Percentiles rank a stretch among this genome's conserved stretches.
These are phyloP conservation scores for Meira nashicola DNA, from an alignment of 1,284 basidiomycete genomes.

Conservation along the genomic window DNA sequence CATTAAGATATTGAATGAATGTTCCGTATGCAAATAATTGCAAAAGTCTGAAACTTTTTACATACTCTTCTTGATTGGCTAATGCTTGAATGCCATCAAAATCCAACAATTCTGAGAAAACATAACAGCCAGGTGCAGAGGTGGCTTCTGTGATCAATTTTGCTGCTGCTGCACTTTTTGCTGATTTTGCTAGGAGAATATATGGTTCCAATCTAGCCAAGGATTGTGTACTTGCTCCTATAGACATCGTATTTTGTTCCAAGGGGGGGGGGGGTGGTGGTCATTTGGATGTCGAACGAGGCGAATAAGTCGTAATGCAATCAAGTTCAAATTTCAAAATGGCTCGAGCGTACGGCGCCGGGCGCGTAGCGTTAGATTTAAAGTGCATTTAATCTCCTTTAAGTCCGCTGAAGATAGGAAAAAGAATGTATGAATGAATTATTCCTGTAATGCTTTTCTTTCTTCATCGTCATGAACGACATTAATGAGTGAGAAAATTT, in stretches of 20 bases:
- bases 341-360: conserved; percentile 1
- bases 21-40: conserved; percentile 85
- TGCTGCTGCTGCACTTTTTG: conserved; percentile 83
- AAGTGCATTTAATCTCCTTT: too few species aligned
- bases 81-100: conserved; percentile 71
- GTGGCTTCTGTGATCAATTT: conserved; percentile 81
- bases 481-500: not conserved
- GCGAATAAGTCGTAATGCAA: not conserved
- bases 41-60: conserved; percentile 53
- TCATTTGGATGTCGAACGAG: not conserved
- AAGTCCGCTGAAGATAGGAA: not conserved
- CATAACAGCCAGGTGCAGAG: conserved; percentile 78
- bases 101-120: conserved; percentile 81
- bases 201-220: conserved; percentile 64
- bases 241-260: conserved; percentile 1
- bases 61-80: not conserved
- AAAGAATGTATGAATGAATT: not conserved
- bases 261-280: not conserved
- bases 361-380: not conserved
- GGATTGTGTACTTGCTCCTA: conserved; percentile 4
- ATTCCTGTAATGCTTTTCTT: not conserved
- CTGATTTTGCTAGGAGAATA: conserved; percentile 78
- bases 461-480: not conserved
- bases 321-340: not conserved
- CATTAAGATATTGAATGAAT: conserved; percentile 64